Conservation (phyloP, 2,329 filamentous ascomycete genomes). For the Cladosporium sp. region DNA sequence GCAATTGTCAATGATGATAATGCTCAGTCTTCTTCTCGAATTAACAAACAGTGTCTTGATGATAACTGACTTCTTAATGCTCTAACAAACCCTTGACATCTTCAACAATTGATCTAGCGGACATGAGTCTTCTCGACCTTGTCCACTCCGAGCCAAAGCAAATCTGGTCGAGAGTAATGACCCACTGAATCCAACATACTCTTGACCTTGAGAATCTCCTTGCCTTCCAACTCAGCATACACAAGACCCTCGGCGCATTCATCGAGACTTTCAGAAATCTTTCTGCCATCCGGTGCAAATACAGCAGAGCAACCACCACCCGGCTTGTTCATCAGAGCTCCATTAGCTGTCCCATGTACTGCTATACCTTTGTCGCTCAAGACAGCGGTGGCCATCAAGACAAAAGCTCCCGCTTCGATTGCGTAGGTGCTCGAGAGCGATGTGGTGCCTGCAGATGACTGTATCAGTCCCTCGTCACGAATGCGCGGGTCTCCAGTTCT, state of each 20-base stretch:
- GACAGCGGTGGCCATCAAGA: slow-evolving; percentile 51
- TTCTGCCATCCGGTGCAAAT: slow-evolving; percentile 50
- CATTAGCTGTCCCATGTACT: slow-evolving; percentile 39
- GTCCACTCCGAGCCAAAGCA: slow-evolving; percentile 48
- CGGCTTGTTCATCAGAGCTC: slow-evolving; percentile 37
- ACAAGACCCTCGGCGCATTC: slow-evolving; percentile 46
- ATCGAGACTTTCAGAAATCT: slow-evolving; percentile 37
- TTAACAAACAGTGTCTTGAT: too few relatives aligned
- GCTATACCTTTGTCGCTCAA: slow-evolving; percentile 44
- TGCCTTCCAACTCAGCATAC: slow-evolving; percentile 50
- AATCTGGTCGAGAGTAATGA: slow-evolving; percentile 50
- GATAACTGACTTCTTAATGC: too few relatives aligned
- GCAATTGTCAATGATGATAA: too few relatives aligned
- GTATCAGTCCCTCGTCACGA: not conserved
- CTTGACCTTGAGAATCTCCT: slow-evolving; percentile 37
- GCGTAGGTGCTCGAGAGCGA: slow-evolving; percentile 52
- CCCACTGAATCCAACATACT: slow-evolving; percentile 45
- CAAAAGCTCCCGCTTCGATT: slow-evolving; percentile 53
- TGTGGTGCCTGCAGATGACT: slow-evolving; percentile 32
- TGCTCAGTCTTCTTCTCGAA: too few relatives aligned
- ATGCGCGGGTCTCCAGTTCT: not conserved
- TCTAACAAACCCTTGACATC: too few relatives aligned
- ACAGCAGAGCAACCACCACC: slow-evolving; percentile 49
- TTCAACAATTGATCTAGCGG: too few relatives aligned
- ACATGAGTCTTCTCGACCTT: slow-evolving; percentile 26